Conservation (phyloP, 495 filamentous ascomycete species). For the Trypethelium eluteriae region DNA sequence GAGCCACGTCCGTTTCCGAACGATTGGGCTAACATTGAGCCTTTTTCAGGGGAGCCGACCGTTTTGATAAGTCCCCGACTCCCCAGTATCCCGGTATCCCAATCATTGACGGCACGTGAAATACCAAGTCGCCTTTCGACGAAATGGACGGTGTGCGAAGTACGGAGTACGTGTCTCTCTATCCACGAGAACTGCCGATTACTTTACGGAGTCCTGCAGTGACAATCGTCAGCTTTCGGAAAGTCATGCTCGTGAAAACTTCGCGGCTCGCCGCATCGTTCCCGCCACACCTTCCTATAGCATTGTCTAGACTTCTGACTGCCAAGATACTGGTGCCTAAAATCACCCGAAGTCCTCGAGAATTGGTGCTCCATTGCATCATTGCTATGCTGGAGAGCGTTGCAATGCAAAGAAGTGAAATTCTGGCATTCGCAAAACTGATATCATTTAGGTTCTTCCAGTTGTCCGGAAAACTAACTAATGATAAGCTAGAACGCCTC, state of each 20-base stretch:
- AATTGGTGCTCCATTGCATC: too few relatives aligned
- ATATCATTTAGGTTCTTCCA: too few relatives aligned
- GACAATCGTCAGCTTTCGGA: background rate
- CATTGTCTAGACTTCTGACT: background rate
- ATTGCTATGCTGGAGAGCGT: too few relatives aligned
- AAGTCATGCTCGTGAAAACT: background rate
- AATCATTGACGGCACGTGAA: conserved; percentile 10
- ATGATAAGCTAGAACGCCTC: background rate
- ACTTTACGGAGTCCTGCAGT: background rate
- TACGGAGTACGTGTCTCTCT: background rate
- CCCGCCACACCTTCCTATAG: background rate
- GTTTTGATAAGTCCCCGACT: background rate
- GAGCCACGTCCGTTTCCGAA: background rate
- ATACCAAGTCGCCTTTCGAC: background rate
- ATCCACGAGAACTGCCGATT: background rate
- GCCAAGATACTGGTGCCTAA: background rate
- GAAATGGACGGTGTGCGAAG: background rate
- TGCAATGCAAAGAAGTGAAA: too few relatives aligned
- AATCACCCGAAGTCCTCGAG: too few relatives aligned
- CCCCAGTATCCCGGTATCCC: background rate
- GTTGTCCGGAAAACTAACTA: too few relatives aligned
- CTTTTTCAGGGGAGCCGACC: background rate
- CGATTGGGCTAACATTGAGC: background rate
- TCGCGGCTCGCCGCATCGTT: background rate
- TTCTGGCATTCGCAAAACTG: too few relatives aligned